These are phyloP conservation scores for Fusarium ambrosium DNA, from an alignment of 2,329 filamentous ascomycete species.

Conservation along the genomic window DNA sequence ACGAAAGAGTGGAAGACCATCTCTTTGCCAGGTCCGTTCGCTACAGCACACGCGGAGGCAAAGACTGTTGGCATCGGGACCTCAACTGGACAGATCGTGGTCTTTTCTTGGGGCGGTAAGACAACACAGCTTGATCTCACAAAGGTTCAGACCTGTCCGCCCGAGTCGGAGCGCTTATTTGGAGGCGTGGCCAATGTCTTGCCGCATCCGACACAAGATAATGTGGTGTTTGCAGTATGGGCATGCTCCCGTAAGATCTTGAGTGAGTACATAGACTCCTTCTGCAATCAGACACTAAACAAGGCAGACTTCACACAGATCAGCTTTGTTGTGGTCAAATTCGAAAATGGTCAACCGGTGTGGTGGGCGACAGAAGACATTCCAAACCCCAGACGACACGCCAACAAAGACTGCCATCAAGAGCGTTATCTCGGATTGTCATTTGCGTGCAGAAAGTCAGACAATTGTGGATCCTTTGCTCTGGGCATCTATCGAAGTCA, in stretches of 20 bases:
- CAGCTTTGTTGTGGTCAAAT: conserved; percentile 28
- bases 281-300: background rate
- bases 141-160: conserved; percentile 5
- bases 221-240: conserved; percentile 37
- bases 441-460: conserved; percentile 25
- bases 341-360: conserved; percentile 11
- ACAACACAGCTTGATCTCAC: conserved; percentile 31
- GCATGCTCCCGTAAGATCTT: background rate
- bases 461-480: conserved; percentile 31
- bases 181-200: conserved; percentile 38
- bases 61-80: conserved; percentile 41
- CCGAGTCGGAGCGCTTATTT: conserved; percentile 1
- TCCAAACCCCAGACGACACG: conserved; percentile 22
- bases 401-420: background rate
- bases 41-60: conserved; percentile 33
- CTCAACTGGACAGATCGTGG: conserved; percentile 33
- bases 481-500: conserved; percentile 29
- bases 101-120: conserved; percentile 40
- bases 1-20: conserved; percentile 35
- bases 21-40: conserved; percentile 32
- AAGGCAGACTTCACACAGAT: conserved; percentile 2
- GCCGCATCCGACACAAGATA: conserved; percentile 36
- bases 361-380: conserved; percentile 21
- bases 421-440: background rate
- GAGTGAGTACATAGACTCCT: conserved; percentile 5